Conservation (phyloP, 148 eudicot species). For the Diospyros kaki region DNA sequence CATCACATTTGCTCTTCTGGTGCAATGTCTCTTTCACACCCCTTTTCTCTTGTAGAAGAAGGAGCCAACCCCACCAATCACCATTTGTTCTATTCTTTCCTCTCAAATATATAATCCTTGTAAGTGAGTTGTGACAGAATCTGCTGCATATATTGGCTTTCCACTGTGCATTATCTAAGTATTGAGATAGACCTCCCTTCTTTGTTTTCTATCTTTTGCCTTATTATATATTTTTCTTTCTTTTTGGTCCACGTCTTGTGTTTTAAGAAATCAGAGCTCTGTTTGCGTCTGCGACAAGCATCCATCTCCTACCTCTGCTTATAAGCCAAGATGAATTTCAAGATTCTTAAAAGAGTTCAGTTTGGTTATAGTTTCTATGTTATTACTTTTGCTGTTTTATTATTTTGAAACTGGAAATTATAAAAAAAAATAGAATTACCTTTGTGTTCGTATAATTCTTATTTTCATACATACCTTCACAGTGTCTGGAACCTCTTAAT, state of each 20-base stretch:
- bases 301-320: slow-evolving; percentile 9
- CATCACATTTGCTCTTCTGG: no score
- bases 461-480: no score
- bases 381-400: background rate
- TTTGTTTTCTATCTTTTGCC: background rate
- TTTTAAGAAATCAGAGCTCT: slow-evolving; percentile 28
- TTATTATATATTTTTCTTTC: slow-evolving; percentile 6
- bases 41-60: no score
- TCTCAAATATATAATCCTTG: no score
- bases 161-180: slow-evolving; percentile 9
- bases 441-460: background rate
- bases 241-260: slow-evolving; percentile 23
- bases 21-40: no score
- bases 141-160: background rate
- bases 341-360: no score
- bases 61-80: no score
- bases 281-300: slow-evolving; percentile 28
- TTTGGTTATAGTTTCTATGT: background rate
- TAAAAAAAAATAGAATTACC: background rate
- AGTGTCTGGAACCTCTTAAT: background rate
- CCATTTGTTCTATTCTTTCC: no score
- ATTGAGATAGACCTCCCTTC: slow-evolving; percentile 3
- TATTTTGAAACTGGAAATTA: background rate
- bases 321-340: no score
- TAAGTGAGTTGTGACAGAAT: slow-evolving; percentile 8